A percentile compares a stretch with the other conserved stretches of the same genome.
These are phyloP conservation scores for Candida incommunis DNA, from an alignment of 805 yeast genomes.

Conservation along the genomic window DNA sequence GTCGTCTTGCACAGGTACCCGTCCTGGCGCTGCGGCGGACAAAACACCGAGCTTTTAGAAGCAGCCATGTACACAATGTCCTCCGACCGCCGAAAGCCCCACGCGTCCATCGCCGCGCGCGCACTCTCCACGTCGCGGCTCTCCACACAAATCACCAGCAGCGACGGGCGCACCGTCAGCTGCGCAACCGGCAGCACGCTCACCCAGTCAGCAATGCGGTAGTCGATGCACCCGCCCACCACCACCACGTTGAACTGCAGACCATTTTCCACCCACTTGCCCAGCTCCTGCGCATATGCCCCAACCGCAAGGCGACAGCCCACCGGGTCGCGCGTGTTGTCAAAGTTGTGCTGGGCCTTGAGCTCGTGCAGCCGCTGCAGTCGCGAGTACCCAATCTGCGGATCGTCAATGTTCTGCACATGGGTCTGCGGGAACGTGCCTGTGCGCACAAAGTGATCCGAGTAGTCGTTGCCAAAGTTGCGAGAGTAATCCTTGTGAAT, in stretches of 20 bases:
- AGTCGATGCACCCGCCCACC: constrained; percentile 68
- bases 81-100: constrained; percentile 77
- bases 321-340: constrained; percentile 45
- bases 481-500: constrained; percentile 7
- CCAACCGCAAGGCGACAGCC: constrained; percentile 44
- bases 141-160: constrained; percentile 78
- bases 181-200: constrained; percentile 54
- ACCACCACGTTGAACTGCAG: constrained; percentile 77
- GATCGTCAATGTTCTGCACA: constrained; percentile 50
- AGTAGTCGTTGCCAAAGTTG: constrained; percentile 53
- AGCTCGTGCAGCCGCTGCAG: constrained; percentile 52
- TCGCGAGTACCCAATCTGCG: constrained; percentile 79
- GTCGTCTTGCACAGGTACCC: constrained; percentile 45
- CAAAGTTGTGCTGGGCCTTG: constrained; percentile 42
- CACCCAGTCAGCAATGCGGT: background rate
- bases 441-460: constrained; percentile 52
- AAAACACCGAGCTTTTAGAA: constrained; percentile 48
- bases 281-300: constrained; percentile 41
- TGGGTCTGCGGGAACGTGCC: constrained; percentile 47
- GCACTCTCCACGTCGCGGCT: constrained; percentile 49
- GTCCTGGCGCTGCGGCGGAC: constrained; percentile 36
- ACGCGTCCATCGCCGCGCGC: constrained; percentile 31
- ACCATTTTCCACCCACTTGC: constrained; percentile 44
- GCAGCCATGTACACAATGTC: constrained; percentile 73
- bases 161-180: constrained; percentile 74